Evolutionary conservation across 345 rosid genomes (phyloP).

Genomic region (Euphorbia tirucalli): DNA sequence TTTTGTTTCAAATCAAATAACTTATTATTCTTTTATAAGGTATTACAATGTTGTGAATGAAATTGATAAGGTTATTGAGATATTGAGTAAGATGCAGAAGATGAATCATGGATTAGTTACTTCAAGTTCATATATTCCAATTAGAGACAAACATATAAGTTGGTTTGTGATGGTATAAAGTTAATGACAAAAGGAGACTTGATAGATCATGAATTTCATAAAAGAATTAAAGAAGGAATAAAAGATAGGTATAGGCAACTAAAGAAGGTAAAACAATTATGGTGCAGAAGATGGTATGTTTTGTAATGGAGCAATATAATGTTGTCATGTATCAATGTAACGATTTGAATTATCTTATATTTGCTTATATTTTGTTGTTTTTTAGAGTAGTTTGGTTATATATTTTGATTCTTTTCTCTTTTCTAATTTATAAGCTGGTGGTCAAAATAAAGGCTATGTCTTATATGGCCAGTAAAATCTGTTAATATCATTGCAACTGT

Average conservation of each 20-base stretch:
- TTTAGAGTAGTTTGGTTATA: too few species aligned
- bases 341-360: too few species aligned
- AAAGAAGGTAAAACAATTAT: slow-evolving; percentile 55
- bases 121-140: slow-evolving; percentile 65
- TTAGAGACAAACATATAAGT: slow-evolving; percentile 74
- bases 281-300: slow-evolving; percentile 34
- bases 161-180: slow-evolving; percentile 55
- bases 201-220: slow-evolving; percentile 41
- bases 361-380: too few species aligned
- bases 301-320: too few species aligned
- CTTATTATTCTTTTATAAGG: slow-evolving; percentile 77
- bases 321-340: too few species aligned
- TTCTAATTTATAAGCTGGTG: too few species aligned
- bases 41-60: slow-evolving; percentile 70
- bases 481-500: too few species aligned
- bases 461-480: too few species aligned
- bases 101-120: slow-evolving; percentile 63
- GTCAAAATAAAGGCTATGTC: too few species aligned
- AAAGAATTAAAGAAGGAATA: slow-evolving; percentile 49
- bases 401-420: too few species aligned
- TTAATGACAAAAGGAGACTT: slow-evolving; percentile 32
- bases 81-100: slow-evolving; percentile 69
- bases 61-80: too few species aligned
- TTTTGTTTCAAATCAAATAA: slow-evolving; percentile 63
- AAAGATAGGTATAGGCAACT: slow-evolving; percentile 47